Conservation (phyloP, 2,329 filamentous ascomycete species). For the Colletotrichum endophyticum region DNA sequence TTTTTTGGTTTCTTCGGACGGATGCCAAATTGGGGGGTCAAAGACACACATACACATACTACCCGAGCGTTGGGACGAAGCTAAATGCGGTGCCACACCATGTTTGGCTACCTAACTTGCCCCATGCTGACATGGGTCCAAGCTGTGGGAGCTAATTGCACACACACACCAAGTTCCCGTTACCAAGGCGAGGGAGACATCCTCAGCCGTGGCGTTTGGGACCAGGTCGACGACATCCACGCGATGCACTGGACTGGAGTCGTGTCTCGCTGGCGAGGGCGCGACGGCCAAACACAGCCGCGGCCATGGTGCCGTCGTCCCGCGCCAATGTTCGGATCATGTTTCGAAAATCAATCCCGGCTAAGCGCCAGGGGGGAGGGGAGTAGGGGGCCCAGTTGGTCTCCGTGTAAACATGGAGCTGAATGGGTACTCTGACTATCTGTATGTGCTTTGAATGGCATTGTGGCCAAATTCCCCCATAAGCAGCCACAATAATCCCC, state of each 20-base stretch:
- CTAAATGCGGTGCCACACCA: neutral
- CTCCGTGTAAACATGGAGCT: neutral
- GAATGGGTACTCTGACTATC: neutral
- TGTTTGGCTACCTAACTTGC: neutral
- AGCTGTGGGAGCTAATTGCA: neutral
- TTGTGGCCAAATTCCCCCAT: neutral
- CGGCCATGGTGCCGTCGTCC: neutral
- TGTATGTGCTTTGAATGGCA: neutral
- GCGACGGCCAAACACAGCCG: neutral
- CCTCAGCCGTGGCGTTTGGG: neutral
- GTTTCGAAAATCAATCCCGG: conserved; percentile 1
- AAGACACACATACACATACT: neutral
- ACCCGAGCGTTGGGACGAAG: neutral
- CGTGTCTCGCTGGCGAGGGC: neutral
- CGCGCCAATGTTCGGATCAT: conserved; percentile 2
- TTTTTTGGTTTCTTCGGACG: neutral
- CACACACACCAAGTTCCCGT: neutral
- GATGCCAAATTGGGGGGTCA: neutral
- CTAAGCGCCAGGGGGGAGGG: neutral
- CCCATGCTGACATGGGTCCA: neutral
- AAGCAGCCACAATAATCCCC: neutral
- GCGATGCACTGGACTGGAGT: neutral
- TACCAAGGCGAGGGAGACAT: neutral
- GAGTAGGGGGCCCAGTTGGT: neutral
- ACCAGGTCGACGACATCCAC: neutral